phyloP scores from a whole-genome alignment of 2,329 filamentous ascomycete genomes.

The Albophoma yamanashiensis region DNA sequence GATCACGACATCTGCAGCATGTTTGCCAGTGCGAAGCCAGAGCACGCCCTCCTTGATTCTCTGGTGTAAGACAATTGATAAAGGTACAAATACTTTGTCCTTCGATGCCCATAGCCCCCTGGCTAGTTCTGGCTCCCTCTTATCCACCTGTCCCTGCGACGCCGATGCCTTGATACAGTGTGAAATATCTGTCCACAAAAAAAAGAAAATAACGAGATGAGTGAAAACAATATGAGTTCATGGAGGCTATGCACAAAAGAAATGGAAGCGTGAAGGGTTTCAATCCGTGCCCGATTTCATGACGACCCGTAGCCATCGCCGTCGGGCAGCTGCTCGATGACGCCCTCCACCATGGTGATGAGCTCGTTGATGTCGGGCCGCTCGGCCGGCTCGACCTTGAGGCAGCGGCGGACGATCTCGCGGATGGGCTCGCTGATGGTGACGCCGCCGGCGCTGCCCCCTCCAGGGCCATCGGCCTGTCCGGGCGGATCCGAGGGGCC shows the following conservation, averaged over 20 bases:
- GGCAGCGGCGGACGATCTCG: slow-evolving; percentile 76
- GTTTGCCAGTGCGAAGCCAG: background rate
- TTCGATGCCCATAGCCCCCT: background rate
- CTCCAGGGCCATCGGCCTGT: slow-evolving; percentile 1
- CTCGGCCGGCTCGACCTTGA: slow-evolving; percentile 78
- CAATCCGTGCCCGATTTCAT: background rate
- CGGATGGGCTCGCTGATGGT: slow-evolving; percentile 74
- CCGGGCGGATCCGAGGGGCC: slow-evolving; percentile 5
- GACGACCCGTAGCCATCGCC: slow-evolving; percentile 1
- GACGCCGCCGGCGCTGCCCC: slow-evolving; percentile 18
- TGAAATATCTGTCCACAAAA: background rate
- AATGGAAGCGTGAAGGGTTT: background rate
- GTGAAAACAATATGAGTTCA: background rate
- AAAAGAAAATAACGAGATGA: background rate
- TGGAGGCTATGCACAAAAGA: background rate
- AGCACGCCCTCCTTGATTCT: background rate
- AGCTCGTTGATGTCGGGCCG: slow-evolving; percentile 79
- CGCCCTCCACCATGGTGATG: slow-evolving; percentile 65
- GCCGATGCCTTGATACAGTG: background rate
- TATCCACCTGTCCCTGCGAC: background rate
- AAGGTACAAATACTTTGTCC: background rate
- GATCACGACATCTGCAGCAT: background rate
- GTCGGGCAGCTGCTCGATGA: slow-evolving; percentile 41
- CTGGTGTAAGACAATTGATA: background rate
- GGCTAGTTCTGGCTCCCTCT: background rate